Conservation (phyloP, 2,329 filamentous ascomycete species). For the Diaporthe nobilis region DNA sequence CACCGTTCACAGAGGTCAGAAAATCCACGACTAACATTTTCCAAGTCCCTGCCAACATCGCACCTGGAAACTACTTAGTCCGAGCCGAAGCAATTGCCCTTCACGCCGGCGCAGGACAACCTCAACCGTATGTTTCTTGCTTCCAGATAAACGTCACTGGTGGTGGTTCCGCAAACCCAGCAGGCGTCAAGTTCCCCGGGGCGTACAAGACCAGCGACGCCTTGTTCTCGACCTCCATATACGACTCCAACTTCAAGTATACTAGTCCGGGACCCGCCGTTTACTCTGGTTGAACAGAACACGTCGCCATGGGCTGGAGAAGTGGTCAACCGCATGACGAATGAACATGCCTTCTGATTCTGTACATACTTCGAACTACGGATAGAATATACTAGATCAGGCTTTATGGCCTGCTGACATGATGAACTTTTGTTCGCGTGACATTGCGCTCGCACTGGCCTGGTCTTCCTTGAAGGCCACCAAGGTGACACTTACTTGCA, state of each 20-base stretch:
- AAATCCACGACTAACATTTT: not conserved
- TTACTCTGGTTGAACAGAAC: slow-evolving; percentile 14
- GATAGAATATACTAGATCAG: slow-evolving; percentile 15
- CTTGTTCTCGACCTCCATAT: slow-evolving; percentile 28
- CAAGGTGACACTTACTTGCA: no score
- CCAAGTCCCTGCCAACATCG: slow-evolving; percentile 55
- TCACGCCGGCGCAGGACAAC: slow-evolving; percentile 50
- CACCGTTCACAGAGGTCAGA: no score
- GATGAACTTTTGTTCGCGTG: no score
- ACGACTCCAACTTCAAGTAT: slow-evolving; percentile 34
- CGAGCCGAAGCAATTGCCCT: slow-evolving; percentile 61
- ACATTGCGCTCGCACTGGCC: not conserved
- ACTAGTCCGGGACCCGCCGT: slow-evolving; percentile 29
- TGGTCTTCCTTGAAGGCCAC: not conserved
- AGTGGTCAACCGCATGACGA: not conserved
- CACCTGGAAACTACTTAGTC: slow-evolving; percentile 60
- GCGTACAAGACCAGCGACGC: slow-evolving; percentile 57
- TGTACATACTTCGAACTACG: slow-evolving; percentile 17
- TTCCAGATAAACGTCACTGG: slow-evolving; percentile 62
- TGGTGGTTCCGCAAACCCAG: slow-evolving; percentile 57
- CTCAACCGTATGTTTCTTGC: slow-evolving; percentile 33
- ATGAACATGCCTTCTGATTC: not conserved
- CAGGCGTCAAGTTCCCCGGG: slow-evolving; percentile 62
- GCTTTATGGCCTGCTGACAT: not conserved
- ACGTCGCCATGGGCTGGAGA: not conserved